phyloP scores from a whole-genome alignment of 2,329 filamentous ascomycete species.

The Hyphodiscus sp. region DNA sequence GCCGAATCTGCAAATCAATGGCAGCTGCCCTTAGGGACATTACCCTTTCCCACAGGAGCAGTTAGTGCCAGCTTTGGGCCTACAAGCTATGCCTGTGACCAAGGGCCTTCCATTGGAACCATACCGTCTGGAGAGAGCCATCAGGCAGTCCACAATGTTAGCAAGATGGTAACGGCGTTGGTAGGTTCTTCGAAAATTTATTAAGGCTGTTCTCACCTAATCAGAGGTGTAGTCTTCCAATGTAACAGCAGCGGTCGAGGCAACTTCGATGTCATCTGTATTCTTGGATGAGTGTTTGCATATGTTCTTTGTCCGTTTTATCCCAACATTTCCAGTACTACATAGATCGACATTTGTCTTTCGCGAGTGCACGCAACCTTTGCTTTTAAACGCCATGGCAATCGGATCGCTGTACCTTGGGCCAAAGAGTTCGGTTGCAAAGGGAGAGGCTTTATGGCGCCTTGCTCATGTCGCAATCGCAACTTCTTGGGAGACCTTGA shows the following conservation, averaged over 20 bases:
- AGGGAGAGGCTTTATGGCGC: conserved; percentile 38
- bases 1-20: conserved; percentile 34
- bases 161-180: conserved; percentile 37
- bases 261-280: conserved; percentile 37
- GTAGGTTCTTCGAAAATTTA: no score
- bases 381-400: conserved; percentile 39
- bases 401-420: conserved; percentile 40
- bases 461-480: conserved; percentile 39
- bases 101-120: conserved; percentile 31
- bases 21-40: conserved; percentile 36
- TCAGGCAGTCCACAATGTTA: conserved; percentile 39
- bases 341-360: conserved; percentile 39
- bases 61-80: conserved; percentile 28
- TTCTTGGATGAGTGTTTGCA: conserved; percentile 41
- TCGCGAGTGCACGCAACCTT: conserved; percentile 36
- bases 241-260: conserved; percentile 38
- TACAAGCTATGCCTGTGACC: conserved; percentile 33
- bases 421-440: conserved; percentile 36
- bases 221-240: no score
- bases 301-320: conserved; percentile 41
- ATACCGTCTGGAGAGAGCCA: conserved; percentile 37
- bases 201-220: no score
- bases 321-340: conserved; percentile 39
- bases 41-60: conserved; percentile 33
- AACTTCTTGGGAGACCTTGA: conserved; percentile 40